phyloP scores from a whole-genome alignment of 192 early-diverging fungal genomes.

The Chytriomyces hyalinus region DNA sequence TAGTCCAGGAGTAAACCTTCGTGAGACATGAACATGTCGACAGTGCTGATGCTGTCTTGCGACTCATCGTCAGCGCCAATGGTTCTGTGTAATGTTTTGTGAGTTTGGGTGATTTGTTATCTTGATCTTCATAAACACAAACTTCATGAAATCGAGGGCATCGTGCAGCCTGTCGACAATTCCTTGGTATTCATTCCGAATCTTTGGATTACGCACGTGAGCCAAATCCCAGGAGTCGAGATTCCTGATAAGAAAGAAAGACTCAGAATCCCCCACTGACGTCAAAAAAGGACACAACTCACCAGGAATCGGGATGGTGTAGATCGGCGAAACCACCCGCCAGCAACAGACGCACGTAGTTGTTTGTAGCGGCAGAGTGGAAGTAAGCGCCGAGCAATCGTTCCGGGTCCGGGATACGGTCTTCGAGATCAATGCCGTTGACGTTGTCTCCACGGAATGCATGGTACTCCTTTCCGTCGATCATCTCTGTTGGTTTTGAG shows the following conservation, averaged over 20 bases:
- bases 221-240: constrained; percentile 81
- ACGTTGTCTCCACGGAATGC: constrained; percentile 98
- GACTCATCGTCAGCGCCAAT: constrained; percentile 75
- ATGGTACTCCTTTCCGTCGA: constrained; percentile 79
- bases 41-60: constrained; percentile 66
- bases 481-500: constrained; percentile 86
- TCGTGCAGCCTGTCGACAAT: constrained; percentile 89
- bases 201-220: constrained; percentile 80
- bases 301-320: constrained; percentile 77
- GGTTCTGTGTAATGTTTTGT: constrained; percentile 44
- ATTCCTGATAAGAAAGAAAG: constrained; percentile 34
- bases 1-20: constrained; percentile 95
- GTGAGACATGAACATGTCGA: constrained; percentile 92
- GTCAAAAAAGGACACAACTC: background rate
- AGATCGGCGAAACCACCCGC: constrained; percentile 88
- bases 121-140: background rate
- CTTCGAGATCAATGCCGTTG: constrained; percentile 86
- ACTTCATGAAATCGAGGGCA: constrained; percentile 89
- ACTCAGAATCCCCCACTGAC: background rate
- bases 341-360: constrained; percentile 89
- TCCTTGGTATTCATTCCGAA: constrained; percentile 85
- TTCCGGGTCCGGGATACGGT: constrained; percentile 91
- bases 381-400: constrained; percentile 93
- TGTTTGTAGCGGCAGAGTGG: constrained; percentile 95
- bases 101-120: background rate